These are phyloP conservation scores for Scheffersomyces lignosus DNA, from an alignment of 805 yeast genomes.

Conservation along the genomic window DNA sequence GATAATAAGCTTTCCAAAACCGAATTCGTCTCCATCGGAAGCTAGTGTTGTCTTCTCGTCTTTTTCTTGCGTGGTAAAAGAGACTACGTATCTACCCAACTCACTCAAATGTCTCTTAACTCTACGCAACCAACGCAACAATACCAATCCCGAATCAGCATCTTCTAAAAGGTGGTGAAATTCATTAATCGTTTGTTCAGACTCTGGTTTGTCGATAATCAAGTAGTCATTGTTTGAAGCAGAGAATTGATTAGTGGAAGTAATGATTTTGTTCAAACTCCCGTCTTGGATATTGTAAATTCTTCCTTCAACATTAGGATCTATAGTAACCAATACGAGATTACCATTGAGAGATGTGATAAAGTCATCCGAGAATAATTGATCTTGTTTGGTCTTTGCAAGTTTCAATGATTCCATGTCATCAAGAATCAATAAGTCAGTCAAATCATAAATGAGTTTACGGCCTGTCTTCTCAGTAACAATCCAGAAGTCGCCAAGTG, in stretches of 20 bases:
- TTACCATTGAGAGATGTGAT: background rate
- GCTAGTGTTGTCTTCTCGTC: background rate
- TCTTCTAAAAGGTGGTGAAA: constrained; percentile 35
- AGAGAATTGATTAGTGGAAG: constrained; percentile 1
- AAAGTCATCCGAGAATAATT: background rate
- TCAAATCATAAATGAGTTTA: constrained; percentile 17
- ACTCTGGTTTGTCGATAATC: constrained; percentile 32
- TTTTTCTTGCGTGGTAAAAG: constrained; percentile 4
- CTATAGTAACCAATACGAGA: constrained; percentile 9
- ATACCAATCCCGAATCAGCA: constrained; percentile 7
- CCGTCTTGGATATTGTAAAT: constrained; percentile 11
- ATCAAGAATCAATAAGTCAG: constrained; percentile 19
- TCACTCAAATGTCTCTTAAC: constrained; percentile 32
- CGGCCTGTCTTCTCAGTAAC: constrained; percentile 1
- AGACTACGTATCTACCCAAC: constrained; percentile 26
- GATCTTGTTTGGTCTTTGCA: constrained; percentile 3
- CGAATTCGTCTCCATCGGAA: constrained; percentile 23
- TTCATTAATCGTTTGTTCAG: constrained; percentile 25
- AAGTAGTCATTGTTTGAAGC: constrained; percentile 12
- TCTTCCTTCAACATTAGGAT: constrained; percentile 4
- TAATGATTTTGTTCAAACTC: constrained; percentile 1
- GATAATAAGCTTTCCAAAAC: constrained; percentile 33
- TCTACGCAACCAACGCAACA: constrained; percentile 16
- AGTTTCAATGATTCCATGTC: constrained; percentile 16
- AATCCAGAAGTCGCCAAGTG: constrained; percentile 10